phyloP scores from a whole-genome alignment of 164 flowering plant species.

The Akebia trifoliata region DNA sequence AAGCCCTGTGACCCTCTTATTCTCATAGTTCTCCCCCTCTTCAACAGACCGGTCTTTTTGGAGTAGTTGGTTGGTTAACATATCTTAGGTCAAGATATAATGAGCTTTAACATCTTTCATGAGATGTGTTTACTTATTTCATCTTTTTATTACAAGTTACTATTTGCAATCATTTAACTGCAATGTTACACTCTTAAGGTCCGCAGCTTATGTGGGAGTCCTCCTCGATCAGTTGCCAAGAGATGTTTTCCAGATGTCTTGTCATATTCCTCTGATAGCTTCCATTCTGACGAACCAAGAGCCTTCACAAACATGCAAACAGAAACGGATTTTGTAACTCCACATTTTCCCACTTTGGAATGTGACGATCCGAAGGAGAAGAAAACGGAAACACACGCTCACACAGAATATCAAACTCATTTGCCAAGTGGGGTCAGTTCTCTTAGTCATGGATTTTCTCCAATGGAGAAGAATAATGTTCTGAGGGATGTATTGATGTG shows the following conservation, averaged over 20 bases:
- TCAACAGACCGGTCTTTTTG: no score
- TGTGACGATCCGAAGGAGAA: slow-evolving; percentile 24
- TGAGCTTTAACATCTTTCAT: no score
- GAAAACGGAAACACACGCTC: slow-evolving; percentile 7
- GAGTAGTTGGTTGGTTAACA: no score
- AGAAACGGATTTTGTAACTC: slow-evolving; percentile 12
- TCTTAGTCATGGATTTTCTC: slow-evolving; percentile 16
- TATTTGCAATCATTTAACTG: slow-evolving; percentile 10
- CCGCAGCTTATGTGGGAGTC: slow-evolving; percentile 55
- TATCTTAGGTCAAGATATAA: no score
- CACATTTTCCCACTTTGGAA: slow-evolving; percentile 20
- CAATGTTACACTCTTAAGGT: slow-evolving; percentile 33
- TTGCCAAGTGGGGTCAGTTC: slow-evolving; percentile 15
- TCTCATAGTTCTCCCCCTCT: no score
- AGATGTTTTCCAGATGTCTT: slow-evolving; percentile 49
- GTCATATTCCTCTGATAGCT: slow-evolving; percentile 37
- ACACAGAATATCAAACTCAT: slow-evolving; percentile 15
- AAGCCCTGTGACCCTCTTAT: no score
- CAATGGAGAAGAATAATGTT: slow-evolving; percentile 20
- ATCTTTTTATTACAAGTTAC: not conserved
- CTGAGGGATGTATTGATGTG: slow-evolving; percentile 58
- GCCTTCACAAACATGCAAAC: slow-evolving; percentile 22
- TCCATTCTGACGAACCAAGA: slow-evolving; percentile 37
- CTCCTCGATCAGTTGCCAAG: slow-evolving; percentile 41
- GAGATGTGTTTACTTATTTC: no score